Conservation (phyloP, 345 rosid genomes). For the Physaria fendleri region DNA sequence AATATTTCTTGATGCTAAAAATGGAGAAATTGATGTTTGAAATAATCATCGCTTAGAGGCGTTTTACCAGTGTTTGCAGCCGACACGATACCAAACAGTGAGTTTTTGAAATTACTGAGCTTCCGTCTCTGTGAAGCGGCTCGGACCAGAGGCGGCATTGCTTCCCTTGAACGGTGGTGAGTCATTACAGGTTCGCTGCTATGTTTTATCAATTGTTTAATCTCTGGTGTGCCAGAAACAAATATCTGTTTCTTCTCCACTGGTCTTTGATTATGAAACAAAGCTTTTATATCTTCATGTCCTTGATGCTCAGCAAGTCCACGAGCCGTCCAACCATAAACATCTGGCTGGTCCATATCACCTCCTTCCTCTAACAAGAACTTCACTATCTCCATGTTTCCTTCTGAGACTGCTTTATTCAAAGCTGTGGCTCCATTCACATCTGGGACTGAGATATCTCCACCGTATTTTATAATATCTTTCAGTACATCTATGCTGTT, state of each 20-base stretch:
- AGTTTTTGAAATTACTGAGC: conserved; percentile 45
- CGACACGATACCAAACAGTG: conserved; percentile 73
- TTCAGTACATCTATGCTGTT: conserved; percentile 56
- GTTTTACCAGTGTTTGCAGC: conserved; percentile 53
- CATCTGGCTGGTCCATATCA: conserved; percentile 53
- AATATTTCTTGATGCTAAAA: no score
- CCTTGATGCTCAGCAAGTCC: conserved; percentile 76
- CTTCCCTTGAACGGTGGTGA: conserved; percentile 40
- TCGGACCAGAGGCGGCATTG: conserved; percentile 29
- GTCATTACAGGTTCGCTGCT: conserved; percentile 50
- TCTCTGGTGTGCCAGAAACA: not conserved
- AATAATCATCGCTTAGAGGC: not conserved
- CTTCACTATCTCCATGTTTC: conserved; percentile 55
- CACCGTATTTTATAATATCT: conserved; percentile 45
- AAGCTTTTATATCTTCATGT: conserved; percentile 47
- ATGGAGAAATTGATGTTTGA: not conserved
- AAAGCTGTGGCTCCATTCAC: conserved; percentile 53
- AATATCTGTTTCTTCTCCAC: conserved; percentile 8
- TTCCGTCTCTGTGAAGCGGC: conserved; percentile 36
- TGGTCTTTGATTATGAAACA: conserved; percentile 36
- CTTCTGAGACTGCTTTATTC: conserved; percentile 69
- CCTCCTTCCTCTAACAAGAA: conserved; percentile 65
- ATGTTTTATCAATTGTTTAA: conserved; percentile 42
- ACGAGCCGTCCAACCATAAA: conserved; percentile 69
- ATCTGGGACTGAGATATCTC: conserved; percentile 46